A percentile compares a stretch with the other conserved stretches of the same genome.
These are phyloP conservation scores for Plasmodium chabaudi DNA, from an alignment of 169 alveolate genomes.

Conservation along the genomic window DNA sequence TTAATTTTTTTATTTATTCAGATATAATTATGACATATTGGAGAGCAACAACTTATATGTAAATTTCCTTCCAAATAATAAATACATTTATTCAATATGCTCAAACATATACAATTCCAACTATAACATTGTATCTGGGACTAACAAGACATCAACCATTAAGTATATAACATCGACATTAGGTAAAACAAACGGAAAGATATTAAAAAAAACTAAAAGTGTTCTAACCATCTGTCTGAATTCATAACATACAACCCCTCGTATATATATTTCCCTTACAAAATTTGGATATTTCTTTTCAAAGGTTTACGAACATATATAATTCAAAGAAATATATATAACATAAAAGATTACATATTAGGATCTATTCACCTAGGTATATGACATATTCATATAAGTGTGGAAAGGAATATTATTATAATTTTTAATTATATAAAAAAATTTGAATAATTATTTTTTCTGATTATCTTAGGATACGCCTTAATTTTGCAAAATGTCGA, in stretches of 20 bases:
- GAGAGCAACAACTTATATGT: constrained; percentile 42
- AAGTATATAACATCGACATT: constrained; percentile 59
- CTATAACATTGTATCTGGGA: constrained; percentile 46
- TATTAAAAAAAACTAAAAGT: background rate
- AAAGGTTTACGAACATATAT: constrained; percentile 43
- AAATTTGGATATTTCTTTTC: background rate
- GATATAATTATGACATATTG: constrained; percentile 70
- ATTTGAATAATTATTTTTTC: background rate
- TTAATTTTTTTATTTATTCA: background rate
- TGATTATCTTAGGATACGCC: constrained; percentile 50
- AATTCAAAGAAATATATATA: constrained; percentile 12
- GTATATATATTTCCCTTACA: background rate
- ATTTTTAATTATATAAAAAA: background rate
- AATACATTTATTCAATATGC: constrained; percentile 58
- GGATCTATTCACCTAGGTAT: constrained; percentile 69
- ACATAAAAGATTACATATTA: constrained; percentile 40
- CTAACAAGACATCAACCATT: constrained; percentile 55
- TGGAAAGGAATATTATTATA: background rate
- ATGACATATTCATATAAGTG: constrained; percentile 2
- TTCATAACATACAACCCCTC: background rate
- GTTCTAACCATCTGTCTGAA: background rate
- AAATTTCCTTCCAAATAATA: constrained; percentile 48
- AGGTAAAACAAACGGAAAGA: constrained; percentile 30
- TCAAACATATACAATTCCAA: constrained; percentile 65
- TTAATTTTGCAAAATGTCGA: constrained; percentile 56